These are phyloP conservation scores for Staphylotrichum tortipilum DNA, from an alignment of 495 filamentous ascomycete species.

Conservation along the genomic window DNA sequence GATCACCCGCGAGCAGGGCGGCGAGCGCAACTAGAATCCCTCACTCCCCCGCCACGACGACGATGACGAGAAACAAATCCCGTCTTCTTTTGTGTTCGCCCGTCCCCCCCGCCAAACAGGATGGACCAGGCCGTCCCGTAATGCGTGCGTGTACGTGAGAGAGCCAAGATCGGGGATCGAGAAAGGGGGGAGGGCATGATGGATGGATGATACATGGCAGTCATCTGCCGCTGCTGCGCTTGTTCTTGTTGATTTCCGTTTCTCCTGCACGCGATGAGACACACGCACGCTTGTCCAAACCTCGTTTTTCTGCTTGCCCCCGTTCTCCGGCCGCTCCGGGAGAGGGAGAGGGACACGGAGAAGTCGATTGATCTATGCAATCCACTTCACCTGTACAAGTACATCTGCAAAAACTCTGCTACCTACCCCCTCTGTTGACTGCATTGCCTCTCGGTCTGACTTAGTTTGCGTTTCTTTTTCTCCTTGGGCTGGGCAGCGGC, in stretches of 20 bases:
- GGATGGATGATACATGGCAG: no score
- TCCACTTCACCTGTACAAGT: slow-evolving; percentile 15
- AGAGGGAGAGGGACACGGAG: no score
- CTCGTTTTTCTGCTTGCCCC: not conserved
- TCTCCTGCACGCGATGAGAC: not conserved
- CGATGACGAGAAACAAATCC: no score
- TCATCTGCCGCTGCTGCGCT: no score
- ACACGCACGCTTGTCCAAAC: not conserved
- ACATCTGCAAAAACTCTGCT: slow-evolving; percentile 4
- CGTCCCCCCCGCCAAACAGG: no score
- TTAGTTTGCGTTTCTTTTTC: not conserved
- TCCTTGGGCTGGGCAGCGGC: not conserved
- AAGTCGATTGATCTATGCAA: no score
- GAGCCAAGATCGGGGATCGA: not conserved
- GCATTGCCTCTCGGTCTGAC: no score
- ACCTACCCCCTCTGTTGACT: no score
- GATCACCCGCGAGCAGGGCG: slow-evolving; percentile 57
- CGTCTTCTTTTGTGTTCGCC: no score
- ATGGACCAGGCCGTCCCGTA: not conserved
- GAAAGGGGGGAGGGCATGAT: no score
- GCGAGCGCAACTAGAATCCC: slow-evolving; percentile 72
- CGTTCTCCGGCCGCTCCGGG: not conserved
- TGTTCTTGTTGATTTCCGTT: not conserved
- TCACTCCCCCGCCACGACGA: no score
- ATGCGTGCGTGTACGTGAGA: not conserved